Conservation (phyloP, 306 rosid species). For the Amphicarpaea edgeworthii region DNA sequence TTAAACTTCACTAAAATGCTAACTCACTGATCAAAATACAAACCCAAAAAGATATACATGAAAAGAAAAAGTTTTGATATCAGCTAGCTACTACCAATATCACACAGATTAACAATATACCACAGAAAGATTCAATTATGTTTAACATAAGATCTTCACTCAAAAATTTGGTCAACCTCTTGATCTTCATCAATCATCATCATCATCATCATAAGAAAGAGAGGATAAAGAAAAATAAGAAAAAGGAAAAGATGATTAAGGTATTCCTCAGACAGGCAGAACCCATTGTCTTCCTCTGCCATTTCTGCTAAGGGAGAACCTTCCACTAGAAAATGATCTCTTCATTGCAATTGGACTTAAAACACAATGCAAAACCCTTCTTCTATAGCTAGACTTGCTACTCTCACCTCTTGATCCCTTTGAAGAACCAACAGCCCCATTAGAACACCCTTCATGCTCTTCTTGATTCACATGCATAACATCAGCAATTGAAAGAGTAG, state of each 20-base stretch:
- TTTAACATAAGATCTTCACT: constrained; percentile 35
- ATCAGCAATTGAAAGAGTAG: constrained; percentile 55
- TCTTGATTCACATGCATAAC: constrained; percentile 58
- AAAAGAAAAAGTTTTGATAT: not conserved
- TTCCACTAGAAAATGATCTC: constrained; percentile 90
- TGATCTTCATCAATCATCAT: constrained; percentile 28
- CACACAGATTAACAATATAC: constrained; percentile 39
- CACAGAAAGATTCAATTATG: constrained; percentile 27
- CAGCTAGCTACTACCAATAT: constrained; percentile 22
- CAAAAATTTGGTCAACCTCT: constrained; percentile 45
- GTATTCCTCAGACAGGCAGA: constrained; percentile 56
- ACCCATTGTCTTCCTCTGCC: constrained; percentile 65
- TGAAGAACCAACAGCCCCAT: constrained; percentile 63
- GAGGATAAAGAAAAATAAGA: not conserved
- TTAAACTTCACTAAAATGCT: constrained; percentile 21
- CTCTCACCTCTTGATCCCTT: constrained; percentile 61
- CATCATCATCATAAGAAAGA: constrained; percentile 16
- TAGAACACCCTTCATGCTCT: constrained; percentile 55
- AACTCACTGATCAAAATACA: constrained; percentile 26
- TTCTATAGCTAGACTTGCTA: constrained; percentile 55
- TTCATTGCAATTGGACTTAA: constrained; percentile 79
- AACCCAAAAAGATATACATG: constrained; percentile 9
- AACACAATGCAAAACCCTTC: constrained; percentile 63
- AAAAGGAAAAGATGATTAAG: not conserved
- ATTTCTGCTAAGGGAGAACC: constrained; percentile 65